Evolutionary conservation across 306 rosid genomes (phyloP), one percentile per base, ranked within the genome.

Genomic region (Mimosa bimucronata): DNA sequence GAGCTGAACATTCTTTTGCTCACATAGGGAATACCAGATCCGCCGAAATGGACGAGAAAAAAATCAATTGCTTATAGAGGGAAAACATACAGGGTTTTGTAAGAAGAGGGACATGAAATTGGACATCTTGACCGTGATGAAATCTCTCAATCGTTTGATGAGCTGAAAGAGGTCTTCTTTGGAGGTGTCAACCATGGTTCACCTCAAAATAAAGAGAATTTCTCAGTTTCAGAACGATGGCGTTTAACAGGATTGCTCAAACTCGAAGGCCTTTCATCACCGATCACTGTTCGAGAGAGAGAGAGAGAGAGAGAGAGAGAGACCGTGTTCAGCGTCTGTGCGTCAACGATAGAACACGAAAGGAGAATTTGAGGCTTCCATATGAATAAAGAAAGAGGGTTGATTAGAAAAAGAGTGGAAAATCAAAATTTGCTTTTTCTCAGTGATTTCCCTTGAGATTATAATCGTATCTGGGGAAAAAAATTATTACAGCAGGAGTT

Each of bases 121-220:
- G 78, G 97, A 86, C 81, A 92, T 85, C 85, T 87, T 92, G 83
- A 86, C 77, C 41, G 93, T 83, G 84, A 90, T 86, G 64, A 78
- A 83, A 71, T 86, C 76, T 46, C 94, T 90, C 48, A 90, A 81
- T 58, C 91, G 91, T 84, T 85, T 90, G 87, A 89, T 85, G 53
- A 89, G 89, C 82, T 86, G 93, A 41, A 88, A 77, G 62, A 90
- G 85, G 79, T 90, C 92, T 55, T 84, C 88, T 76, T 88, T 88
- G 1, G 94, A 90, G 60, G 89, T 76, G 29, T 90, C 94, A 12
- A 83, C 89, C 97, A 90, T 90, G 82, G 80, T 11, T 34, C 41
- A 61, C 31, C 78, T 71, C 78, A 37, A 9, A 30, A 70, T 30
- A 48, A 48, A 23, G 19, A 3, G 37, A 4, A 44, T 68, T 26